Percentiles rank a stretch among this genome's conserved stretches.
phyloP scores from a whole-genome alignment of 345 rosid species.

The Rhizophora mangle region DNA sequence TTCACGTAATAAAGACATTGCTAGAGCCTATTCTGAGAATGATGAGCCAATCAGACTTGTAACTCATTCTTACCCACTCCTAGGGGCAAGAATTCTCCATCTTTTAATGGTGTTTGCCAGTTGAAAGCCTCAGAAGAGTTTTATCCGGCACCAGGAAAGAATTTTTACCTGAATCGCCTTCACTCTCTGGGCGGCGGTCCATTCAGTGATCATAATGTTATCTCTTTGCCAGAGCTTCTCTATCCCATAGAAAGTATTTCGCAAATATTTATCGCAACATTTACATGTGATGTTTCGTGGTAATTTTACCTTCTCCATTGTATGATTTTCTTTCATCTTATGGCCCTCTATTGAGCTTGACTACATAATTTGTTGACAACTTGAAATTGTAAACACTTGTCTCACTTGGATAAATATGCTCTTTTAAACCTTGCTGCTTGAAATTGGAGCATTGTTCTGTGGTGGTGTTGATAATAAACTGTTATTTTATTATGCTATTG shows the following conservation, averaged over 20 bases:
- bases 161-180: constrained; percentile 72
- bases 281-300: constrained; percentile 82
- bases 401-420: constrained; percentile 1
- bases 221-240: constrained; percentile 77
- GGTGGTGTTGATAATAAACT: neutral
- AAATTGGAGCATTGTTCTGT: neutral
- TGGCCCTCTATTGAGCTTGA: neutral
- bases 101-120: constrained; percentile 10
- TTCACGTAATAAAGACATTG: constrained; percentile 21
- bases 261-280: constrained; percentile 75
- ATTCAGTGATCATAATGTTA: constrained; percentile 29
- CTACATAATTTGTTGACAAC: neutral
- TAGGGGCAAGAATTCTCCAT: constrained; percentile 17
- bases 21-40: constrained; percentile 17
- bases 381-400: neutral
- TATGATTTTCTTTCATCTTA: neutral
- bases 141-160: constrained; percentile 56
- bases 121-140: constrained; percentile 19
- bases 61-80: constrained; percentile 8
- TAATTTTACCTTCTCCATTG: constrained; percentile 21
- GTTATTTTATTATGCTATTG: too few relatives aligned
- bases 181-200: constrained; percentile 41
- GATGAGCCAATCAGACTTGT: constrained; percentile 5
- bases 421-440: neutral
- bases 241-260: constrained; percentile 61